Evolutionary conservation across 2,329 filamentous ascomycete species (phyloP).

Genomic region (Botrytis fragariae): DNA sequence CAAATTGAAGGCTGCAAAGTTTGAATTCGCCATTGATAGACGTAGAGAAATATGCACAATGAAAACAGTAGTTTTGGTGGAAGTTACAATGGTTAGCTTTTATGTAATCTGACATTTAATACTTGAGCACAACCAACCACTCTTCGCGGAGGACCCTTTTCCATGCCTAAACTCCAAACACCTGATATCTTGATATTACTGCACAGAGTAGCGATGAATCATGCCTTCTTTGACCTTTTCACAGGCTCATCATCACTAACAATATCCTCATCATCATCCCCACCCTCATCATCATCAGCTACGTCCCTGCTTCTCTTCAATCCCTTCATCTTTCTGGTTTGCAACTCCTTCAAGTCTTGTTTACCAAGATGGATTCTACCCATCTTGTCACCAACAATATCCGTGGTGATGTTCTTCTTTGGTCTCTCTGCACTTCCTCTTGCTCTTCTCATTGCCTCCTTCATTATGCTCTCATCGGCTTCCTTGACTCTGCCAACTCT

Average conservation of each 20-base stretch:
- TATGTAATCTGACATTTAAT: neutral
- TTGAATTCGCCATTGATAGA: neutral
- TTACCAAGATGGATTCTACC: slow-evolving; percentile 87
- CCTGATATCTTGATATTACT: slow-evolving; percentile 22
- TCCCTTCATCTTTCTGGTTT: slow-evolving; percentile 99
- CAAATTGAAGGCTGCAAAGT: neutral
- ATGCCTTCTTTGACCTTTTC: slow-evolving; percentile 36
- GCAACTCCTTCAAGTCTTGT: slow-evolving; percentile 82
- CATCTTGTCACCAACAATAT: slow-evolving; percentile 93
- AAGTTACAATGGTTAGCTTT: slow-evolving; percentile 5
- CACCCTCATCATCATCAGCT: slow-evolving; percentile 53
- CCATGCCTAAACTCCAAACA: slow-evolving; percentile 29
- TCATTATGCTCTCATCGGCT: slow-evolving; percentile 75
- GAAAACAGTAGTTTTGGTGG: neutral
- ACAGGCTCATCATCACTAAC: slow-evolving; percentile 39
- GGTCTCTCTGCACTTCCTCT: slow-evolving; percentile 71
- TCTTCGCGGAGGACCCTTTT: slow-evolving; percentile 1
- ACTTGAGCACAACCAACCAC: neutral
- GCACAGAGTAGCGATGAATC: slow-evolving; percentile 23
- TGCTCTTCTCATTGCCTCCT: slow-evolving; percentile 86
- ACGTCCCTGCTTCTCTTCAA: slow-evolving; percentile 77
- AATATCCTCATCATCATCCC: slow-evolving; percentile 47
- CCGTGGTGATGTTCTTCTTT: slow-evolving; percentile 96
- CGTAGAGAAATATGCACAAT: neutral
- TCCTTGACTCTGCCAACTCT: slow-evolving; percentile 76